A percentile compares a stretch with the other conserved stretches of the same genome.
These are phyloP conservation scores for Pyrus pyrifolia DNA, from an alignment of 306 rosid species.

Conservation along the genomic window DNA sequence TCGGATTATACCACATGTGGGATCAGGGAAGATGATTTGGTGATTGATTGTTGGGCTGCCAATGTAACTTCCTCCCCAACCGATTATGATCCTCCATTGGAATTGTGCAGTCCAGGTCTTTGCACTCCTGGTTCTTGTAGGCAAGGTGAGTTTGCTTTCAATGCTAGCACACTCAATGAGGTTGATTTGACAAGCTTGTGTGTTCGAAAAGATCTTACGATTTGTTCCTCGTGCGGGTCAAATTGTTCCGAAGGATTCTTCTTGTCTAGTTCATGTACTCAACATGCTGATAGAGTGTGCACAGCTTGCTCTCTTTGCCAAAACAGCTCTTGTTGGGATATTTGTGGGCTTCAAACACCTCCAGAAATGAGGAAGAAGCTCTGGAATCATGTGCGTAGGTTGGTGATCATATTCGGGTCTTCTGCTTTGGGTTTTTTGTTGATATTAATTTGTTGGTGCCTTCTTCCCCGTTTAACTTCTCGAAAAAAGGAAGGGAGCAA, in stretches of 20 bases:
- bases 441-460: constrained; percentile 48
- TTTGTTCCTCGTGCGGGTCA: constrained; percentile 81
- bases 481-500: constrained; percentile 18
- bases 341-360: constrained; percentile 50
- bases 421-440: constrained; percentile 41
- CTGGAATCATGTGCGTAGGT: constrained; percentile 45
- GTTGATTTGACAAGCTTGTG: constrained; percentile 69
- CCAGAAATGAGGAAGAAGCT: constrained; percentile 26
- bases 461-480: constrained; percentile 16
- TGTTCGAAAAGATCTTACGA: constrained; percentile 54
- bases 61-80: constrained; percentile 33
- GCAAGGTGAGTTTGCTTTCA: constrained; percentile 55
- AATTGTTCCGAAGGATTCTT: constrained; percentile 76
- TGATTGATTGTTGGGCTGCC: constrained; percentile 78
- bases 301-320: constrained; percentile 94
- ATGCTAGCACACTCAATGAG: constrained; percentile 66
- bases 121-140: constrained; percentile 50
- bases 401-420: constrained; percentile 46
- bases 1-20: constrained; percentile 79
- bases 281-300: constrained; percentile 65
- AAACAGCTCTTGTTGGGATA: constrained; percentile 67
- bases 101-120: constrained; percentile 82
- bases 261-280: constrained; percentile 72
- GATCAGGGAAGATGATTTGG: constrained; percentile 72
- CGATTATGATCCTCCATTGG: constrained; percentile 72